Evolutionary conservation across 73 alveolate species (phyloP), one percentile per base, ranked within the genome.

Genomic region (Stentor coeruleus): DNA sequence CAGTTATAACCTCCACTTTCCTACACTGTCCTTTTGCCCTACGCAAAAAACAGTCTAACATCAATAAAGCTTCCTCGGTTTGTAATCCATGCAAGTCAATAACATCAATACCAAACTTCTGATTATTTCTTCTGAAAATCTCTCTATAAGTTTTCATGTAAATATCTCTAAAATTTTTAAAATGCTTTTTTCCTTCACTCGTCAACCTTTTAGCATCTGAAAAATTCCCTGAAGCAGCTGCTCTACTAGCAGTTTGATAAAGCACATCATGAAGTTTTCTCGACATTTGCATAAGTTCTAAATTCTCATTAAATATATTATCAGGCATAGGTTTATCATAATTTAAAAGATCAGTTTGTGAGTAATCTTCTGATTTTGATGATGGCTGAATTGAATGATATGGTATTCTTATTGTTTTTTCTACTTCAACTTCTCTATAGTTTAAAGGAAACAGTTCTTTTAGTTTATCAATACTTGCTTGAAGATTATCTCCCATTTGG

Each of bases 1-100:
- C 66, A 20, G 79, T 66, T 20, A 66, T 2, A 37, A 66, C 79
- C 37, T 66, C 79, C 1, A 66, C 79, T 33, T 31, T 66, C 37
- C 33, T 66, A 33, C n/a, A 31, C n/a, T 33, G 26, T 2, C 41
- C 79, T 66, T 66, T 20, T 0, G 39, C n/a, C 36, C 33, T 26
- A 2, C 33, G 36, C 41, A 66, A 66, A 66, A 66, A 66, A 66
- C 40, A 20, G 11, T 0, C 79, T 0, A 66, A 40, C 41, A 66
- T 20, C 42, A 11, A 37, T 20, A 66, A 20, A 20, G 79, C 79
- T 66, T 66, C 79, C 33, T 66, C 37, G 11, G 33, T 31, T 40
- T 31, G n/a, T 2, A 66, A 40, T 66, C 79, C 79, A 66, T 66
- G 79, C 39, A 66, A 66, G 37, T 66, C 79, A 66, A 66, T 66